phyloP scores from a whole-genome alignment of 2,329 filamentous ascomycete genomes.

The Ceratocystis huliohia region DNA sequence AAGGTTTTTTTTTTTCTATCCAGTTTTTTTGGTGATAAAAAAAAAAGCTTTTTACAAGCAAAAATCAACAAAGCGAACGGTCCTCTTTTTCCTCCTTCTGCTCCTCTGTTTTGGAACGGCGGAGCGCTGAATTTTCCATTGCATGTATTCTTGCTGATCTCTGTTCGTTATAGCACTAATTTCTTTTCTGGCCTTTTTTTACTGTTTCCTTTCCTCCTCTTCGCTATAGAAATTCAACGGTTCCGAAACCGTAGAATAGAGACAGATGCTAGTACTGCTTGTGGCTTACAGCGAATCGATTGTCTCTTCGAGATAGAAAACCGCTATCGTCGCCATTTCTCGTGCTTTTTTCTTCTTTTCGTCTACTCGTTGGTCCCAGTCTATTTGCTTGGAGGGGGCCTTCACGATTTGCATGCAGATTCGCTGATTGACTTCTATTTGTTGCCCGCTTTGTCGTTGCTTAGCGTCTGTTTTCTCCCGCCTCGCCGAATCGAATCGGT shows the following conservation, averaged over 20 bases:
- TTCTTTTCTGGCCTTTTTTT: background rate
- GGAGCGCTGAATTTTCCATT: background rate
- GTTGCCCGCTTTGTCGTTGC: background rate
- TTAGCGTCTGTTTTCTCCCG: background rate
- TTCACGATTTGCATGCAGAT: too few species aligned
- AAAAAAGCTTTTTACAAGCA: conserved; percentile 2
- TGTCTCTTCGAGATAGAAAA: conserved; percentile 5
- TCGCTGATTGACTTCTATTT: background rate
- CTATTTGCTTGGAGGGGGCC: conserved; percentile 5
- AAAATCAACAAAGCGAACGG: background rate
- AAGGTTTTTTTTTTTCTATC: background rate
- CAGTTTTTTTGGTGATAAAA: background rate
- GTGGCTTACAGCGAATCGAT: conserved; percentile 6
- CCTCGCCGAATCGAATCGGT: background rate
- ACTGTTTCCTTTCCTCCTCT: background rate
- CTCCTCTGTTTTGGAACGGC: background rate
- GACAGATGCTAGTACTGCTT: conserved; percentile 11
- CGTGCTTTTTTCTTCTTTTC: conserved; percentile 21
- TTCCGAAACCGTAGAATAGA: background rate
- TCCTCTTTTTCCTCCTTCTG: background rate
- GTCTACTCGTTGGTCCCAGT: conserved; percentile 20
- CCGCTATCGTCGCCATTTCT: conserved; percentile 12
- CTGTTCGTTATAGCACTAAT: background rate
- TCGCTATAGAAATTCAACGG: background rate
- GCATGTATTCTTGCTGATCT: background rate